phyloP scores from a whole-genome alignment of 2,329 filamentous ascomycete genomes.

The Dothideomycetidae sp. region DNA sequence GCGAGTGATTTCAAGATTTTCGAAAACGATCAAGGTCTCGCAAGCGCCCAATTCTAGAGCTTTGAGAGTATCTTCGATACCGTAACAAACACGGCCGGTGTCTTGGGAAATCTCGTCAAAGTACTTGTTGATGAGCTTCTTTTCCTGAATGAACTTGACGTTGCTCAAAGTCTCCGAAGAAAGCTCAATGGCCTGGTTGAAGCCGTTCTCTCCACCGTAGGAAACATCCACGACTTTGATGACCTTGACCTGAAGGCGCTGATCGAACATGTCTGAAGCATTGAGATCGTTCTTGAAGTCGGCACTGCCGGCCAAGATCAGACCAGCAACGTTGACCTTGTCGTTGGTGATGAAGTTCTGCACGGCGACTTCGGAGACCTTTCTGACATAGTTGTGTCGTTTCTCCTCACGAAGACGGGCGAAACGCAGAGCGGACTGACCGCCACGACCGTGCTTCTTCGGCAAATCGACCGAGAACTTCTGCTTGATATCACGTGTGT shows the following conservation, averaged over 20 bases:
- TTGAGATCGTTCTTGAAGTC: slow-evolving; percentile 99
- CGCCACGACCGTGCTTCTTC: slow-evolving; percentile 99
- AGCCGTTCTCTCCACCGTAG: slow-evolving; percentile 97
- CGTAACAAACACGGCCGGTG: slow-evolving; percentile 92
- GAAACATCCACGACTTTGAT: slow-evolving; percentile 99
- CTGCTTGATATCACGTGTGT: slow-evolving; percentile 91
- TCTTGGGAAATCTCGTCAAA: slow-evolving; percentile 99
- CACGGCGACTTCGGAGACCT: slow-evolving; percentile 92
- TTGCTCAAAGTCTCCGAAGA: slow-evolving; percentile 91
- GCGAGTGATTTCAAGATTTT: slow-evolving; percentile 89
- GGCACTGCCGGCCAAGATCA: slow-evolving; percentile 91
- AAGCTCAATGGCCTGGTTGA: slow-evolving; percentile 97
- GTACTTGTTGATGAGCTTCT: slow-evolving; percentile 98
- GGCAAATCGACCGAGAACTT: slow-evolving; percentile 98
- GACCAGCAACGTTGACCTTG: slow-evolving; percentile 92
- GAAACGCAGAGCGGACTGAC: slow-evolving; percentile 98
- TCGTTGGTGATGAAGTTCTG: slow-evolving; percentile 98
- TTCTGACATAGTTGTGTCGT: slow-evolving; percentile 98
- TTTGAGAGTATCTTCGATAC: slow-evolving; percentile 94
- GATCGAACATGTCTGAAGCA: slow-evolving; percentile 92
- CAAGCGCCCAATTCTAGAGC: slow-evolving; percentile 89
- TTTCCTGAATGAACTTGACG: slow-evolving; percentile 99
- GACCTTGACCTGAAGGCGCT: slow-evolving; percentile 80
- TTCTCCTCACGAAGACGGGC: slow-evolving; percentile 98
- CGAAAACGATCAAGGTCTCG: slow-evolving; percentile 89